Conservation (phyloP, 2,329 filamentous ascomycete genomes). For the Phoma sp. region DNA sequence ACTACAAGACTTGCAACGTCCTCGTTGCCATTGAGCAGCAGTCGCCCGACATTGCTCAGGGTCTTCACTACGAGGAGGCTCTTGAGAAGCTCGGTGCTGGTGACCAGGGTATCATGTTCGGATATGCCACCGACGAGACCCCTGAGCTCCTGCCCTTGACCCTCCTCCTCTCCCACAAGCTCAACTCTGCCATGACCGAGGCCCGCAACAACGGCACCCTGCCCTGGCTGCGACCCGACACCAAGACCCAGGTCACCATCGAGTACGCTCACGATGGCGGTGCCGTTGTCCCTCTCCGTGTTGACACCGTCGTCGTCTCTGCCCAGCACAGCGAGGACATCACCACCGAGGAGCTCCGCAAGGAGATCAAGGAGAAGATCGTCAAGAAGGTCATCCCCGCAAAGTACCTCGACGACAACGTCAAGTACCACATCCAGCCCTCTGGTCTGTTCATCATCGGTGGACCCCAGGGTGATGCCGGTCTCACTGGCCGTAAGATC, state of each 20-base stretch:
- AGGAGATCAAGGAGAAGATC: conserved; percentile 97
- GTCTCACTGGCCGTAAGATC: conserved; percentile 99
- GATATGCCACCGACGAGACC: conserved; percentile 99
- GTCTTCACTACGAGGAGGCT: conserved; percentile 96
- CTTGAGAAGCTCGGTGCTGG: conserved; percentile 97
- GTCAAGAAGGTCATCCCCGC: conserved; percentile 92
- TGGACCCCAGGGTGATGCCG: conserved; percentile 97
- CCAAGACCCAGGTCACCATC: conserved; percentile 99
- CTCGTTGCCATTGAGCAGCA: conserved; percentile 99
- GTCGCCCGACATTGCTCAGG: conserved; percentile 98
- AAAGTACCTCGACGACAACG: conserved; percentile 90
- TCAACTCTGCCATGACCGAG: conserved; percentile 92
- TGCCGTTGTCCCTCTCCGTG: conserved; percentile 87
- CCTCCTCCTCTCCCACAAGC: conserved; percentile 91
- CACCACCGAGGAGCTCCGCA: conserved; percentile 87
- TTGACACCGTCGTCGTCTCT: conserved; percentile 96
- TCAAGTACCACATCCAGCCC: conserved; percentile 98
- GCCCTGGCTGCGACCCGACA: conserved; percentile 96
- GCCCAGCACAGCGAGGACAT: conserved; percentile 92
- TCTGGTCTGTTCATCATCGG: conserved; percentile 99
- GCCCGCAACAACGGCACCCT: conserved; percentile 86
- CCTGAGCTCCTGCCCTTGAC: conserved; percentile 96
- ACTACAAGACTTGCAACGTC: conserved; percentile 99
- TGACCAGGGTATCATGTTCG: conserved; percentile 99
- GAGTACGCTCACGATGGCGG: conserved; percentile 98